Conservation (phyloP, 805 yeast genomes). For the Komagataella pseudopastoris region DNA sequence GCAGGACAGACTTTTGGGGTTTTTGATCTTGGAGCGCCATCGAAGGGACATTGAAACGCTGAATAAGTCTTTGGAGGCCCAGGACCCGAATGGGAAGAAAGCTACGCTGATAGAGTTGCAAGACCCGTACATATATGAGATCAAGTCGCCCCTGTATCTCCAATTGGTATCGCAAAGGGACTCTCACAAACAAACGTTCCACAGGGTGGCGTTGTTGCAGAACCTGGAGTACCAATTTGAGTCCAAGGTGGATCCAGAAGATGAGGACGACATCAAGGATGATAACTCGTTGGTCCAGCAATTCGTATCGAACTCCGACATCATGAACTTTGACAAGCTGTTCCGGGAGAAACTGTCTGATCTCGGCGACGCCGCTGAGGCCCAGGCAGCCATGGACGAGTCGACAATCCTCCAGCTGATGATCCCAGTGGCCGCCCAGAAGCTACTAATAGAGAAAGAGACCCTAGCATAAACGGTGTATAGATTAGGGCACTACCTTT, state of each 20-base stretch:
- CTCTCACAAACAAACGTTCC: conserved; percentile 13
- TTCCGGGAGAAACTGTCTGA: conserved; percentile 3
- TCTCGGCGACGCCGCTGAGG: conserved; percentile 1
- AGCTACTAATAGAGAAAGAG: conserved; percentile 10
- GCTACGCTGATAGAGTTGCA: conserved; percentile 11
- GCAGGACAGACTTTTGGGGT: conserved; percentile 18
- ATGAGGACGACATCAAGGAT: conserved; percentile 8
- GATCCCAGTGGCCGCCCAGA: conserved; percentile 21
- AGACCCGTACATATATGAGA: conserved; percentile 18
- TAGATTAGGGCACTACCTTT: not conserved
- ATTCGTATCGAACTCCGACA: conserved; percentile 14
- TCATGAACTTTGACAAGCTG: conserved; percentile 11
- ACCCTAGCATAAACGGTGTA: not conserved
- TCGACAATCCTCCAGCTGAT: conserved; percentile 15
- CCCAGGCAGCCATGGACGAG: conserved; percentile 7
- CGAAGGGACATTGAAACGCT: conserved; percentile 13
- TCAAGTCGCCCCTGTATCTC: conserved; percentile 16
- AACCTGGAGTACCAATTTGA: conserved; percentile 22
- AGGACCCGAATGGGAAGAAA: conserved; percentile 6
- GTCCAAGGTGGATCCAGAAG: conserved; percentile 4
- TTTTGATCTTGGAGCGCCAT: conserved; percentile 21
- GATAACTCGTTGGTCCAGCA: conserved; percentile 14
- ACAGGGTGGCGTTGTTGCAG: conserved; percentile 19
- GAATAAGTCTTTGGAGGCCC: conserved; percentile 8
- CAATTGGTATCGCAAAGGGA: conserved; percentile 10